Evolutionary conservation across 1,284 basidiomycete genomes (phyloP).

Genomic region (Termitomyces sp.): DNA sequence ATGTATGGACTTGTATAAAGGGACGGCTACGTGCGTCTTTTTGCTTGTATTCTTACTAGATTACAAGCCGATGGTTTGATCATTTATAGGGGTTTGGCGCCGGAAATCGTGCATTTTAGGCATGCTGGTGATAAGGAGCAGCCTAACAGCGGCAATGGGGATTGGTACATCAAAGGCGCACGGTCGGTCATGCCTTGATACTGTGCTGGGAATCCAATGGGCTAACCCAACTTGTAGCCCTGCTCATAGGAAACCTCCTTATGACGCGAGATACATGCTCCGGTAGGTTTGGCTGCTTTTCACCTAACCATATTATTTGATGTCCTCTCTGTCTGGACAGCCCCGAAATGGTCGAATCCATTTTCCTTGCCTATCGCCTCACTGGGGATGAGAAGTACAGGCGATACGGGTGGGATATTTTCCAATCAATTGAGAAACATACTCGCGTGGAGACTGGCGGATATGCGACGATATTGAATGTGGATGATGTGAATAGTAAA

Average conservation of each 20-base stretch:
- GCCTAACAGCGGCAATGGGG: slow-evolving; percentile 31
- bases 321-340: slow-evolving; percentile 31
- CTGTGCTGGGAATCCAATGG: neutral
- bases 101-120: slow-evolving; percentile 81
- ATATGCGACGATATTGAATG: slow-evolving; percentile 83
- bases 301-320: neutral
- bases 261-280: slow-evolving; percentile 91
- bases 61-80: neutral
- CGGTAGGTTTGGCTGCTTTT: slow-evolving; percentile 38
- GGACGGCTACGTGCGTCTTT: slow-evolving; percentile 62
- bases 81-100: slow-evolving; percentile 65
- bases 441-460: slow-evolving; percentile 76
- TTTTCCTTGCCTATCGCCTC: slow-evolving; percentile 85
- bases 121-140: slow-evolving; percentile 45
- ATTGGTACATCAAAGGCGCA: slow-evolving; percentile 88
- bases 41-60: neutral
- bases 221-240: slow-evolving; percentile 29
- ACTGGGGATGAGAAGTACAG: slow-evolving; percentile 85
- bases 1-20: slow-evolving; percentile 72
- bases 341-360: slow-evolving; percentile 93
- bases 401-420: slow-evolving; percentile 86
- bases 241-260: slow-evolving; percentile 38
- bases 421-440: slow-evolving; percentile 85
- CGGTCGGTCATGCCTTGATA: slow-evolving; percentile 29
- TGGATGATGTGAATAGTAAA: slow-evolving; percentile 64